These are phyloP conservation scores for Nectriaceae sp. DNA, from an alignment of 2,329 filamentous ascomycete species.

Conservation along the genomic window DNA sequence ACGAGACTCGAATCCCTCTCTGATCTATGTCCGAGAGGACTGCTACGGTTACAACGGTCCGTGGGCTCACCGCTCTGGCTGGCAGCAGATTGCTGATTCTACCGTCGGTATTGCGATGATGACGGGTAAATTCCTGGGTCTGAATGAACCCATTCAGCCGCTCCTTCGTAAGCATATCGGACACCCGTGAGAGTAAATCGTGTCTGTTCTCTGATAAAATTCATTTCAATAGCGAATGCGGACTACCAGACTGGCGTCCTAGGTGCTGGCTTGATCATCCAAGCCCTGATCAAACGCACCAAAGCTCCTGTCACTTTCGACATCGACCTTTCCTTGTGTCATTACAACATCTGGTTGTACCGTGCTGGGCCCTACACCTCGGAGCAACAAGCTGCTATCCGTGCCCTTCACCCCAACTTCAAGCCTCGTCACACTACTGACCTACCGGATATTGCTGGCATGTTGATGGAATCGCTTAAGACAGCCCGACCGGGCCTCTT, in stretches of 20 bases:
- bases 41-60: constrained; percentile 37
- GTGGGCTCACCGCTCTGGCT: constrained; percentile 31
- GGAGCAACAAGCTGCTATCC: constrained; percentile 8
- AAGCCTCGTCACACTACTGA: constrained; percentile 14
- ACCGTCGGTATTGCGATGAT: constrained; percentile 36
- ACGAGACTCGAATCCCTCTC: constrained; percentile 10
- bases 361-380: constrained; percentile 13
- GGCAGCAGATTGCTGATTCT: constrained; percentile 40
- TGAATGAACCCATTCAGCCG: constrained; percentile 23
- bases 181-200: neutral
- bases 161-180: constrained; percentile 11
- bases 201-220: neutral
- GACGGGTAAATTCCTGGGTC: constrained; percentile 38
- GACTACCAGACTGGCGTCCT: constrained; percentile 20
- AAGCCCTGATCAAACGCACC: constrained; percentile 14
- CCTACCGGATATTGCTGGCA: too few species aligned
- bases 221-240: constrained; percentile 14
- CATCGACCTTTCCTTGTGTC: constrained; percentile 19
- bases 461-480: constrained; percentile 15
- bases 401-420: constrained; percentile 11
- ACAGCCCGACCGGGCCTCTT: constrained; percentile 1
- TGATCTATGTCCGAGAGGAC: constrained; percentile 36
- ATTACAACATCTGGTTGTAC: constrained; percentile 26
- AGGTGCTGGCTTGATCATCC: constrained; percentile 12
- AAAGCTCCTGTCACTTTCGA: constrained; percentile 16